Conservation (phyloP, 2,329 filamentous ascomycete genomes). For the Aspergillus sp. region DNA sequence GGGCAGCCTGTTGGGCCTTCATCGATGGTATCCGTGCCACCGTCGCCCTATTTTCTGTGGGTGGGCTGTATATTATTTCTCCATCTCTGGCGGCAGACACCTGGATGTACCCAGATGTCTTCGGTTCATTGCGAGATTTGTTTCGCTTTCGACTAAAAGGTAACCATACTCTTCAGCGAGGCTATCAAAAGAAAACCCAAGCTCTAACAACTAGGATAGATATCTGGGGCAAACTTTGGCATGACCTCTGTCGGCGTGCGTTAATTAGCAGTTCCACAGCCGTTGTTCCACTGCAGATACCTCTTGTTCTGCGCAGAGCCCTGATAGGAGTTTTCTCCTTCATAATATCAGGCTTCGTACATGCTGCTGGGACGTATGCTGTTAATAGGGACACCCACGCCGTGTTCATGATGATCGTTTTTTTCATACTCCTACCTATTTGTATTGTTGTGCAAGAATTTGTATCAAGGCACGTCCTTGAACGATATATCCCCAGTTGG, state of each 20-base stretch:
- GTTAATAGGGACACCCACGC: constrained; percentile 8
- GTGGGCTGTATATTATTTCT: constrained; percentile 1
- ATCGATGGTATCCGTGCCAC: constrained; percentile 15
- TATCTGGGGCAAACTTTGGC: constrained; percentile 22
- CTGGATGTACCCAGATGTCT: constrained; percentile 20
- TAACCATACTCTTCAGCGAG: not conserved
- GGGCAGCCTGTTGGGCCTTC: constrained; percentile 18
- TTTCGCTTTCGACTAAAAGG: constrained; percentile 15
- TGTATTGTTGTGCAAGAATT: constrained; percentile 16
- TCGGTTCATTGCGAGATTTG: constrained; percentile 13
- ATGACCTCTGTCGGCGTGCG: constrained; percentile 19
- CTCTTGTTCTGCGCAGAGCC: not conserved
- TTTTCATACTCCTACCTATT: constrained; percentile 15
- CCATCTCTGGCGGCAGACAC: constrained; percentile 10
- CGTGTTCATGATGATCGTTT: constrained; percentile 17
- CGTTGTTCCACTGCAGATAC: constrained; percentile 1
- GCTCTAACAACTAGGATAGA: constrained; percentile 2
- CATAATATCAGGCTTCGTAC: constrained; percentile 13
- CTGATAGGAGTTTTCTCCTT: constrained; percentile 14
- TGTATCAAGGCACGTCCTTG: not conserved
- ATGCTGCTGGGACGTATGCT: constrained; percentile 15
- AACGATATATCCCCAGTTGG: not conserved
- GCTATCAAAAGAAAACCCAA: not conserved
- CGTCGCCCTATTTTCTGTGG: constrained; percentile 7
- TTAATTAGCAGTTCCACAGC: constrained; percentile 11